Evolutionary conservation across 352 stramenopile species (phyloP).

Genomic region (Pythium rishiriense): DNA sequence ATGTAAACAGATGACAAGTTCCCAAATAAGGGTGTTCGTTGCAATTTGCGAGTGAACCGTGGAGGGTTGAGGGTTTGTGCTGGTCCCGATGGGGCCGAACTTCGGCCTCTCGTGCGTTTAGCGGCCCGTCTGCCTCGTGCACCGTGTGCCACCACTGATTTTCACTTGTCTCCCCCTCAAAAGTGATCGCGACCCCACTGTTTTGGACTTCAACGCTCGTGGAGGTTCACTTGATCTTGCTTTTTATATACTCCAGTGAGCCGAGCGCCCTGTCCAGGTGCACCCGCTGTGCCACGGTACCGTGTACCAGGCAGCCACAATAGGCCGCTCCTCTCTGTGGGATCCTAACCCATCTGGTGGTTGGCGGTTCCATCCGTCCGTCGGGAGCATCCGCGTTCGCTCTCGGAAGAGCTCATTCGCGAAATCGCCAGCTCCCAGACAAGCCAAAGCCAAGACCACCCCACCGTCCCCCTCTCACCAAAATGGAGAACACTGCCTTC

Average conservation of each 20-base stretch:
- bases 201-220: slow-evolving; percentile 20
- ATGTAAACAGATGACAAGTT: background rate
- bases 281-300: slow-evolving; percentile 8
- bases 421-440: slow-evolving; percentile 20
- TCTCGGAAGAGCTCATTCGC: slow-evolving; percentile 18
- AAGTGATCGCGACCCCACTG: slow-evolving; percentile 20
- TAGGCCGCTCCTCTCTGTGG: background rate
- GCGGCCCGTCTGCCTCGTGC: slow-evolving; percentile 4
- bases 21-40: background rate
- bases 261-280: background rate
- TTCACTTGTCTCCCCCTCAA: slow-evolving; percentile 26
- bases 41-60: slow-evolving; percentile 1
- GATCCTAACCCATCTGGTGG: slow-evolving; percentile 10
- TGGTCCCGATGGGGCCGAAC: slow-evolving; percentile 4
- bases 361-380: background rate
- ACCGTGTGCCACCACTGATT: slow-evolving; percentile 21
- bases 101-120: background rate
- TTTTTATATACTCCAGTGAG: slow-evolving; percentile 8
- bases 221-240: slow-evolving; percentile 10
- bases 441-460: slow-evolving; percentile 10
- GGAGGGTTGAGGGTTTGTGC: slow-evolving; percentile 9
- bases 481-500: slow-evolving; percentile 27
- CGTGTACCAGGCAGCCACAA: slow-evolving; percentile 14
- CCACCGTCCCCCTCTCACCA: background rate
- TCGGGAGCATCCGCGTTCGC: background rate